These are phyloP conservation scores for Secale cereale DNA, from an alignment of 176 grass and related monocot species.

Conservation along the genomic window DNA sequence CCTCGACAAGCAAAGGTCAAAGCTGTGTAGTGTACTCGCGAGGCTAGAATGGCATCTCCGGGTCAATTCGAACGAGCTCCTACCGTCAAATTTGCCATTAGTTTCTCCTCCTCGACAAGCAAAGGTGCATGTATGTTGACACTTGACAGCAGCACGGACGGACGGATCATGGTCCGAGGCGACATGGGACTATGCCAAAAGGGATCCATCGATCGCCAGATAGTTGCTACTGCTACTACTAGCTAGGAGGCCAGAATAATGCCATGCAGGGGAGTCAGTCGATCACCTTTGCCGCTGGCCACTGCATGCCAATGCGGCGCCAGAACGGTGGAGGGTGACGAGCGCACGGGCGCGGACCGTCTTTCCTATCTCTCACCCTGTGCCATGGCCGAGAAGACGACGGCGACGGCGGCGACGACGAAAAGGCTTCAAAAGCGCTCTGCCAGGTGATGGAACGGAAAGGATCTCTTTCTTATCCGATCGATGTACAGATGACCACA, in stretches of 20 bases:
- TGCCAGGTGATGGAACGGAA: neutral
- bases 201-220: neutral
- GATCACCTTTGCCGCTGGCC: too few relatives aligned
- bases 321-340: conserved; percentile 56
- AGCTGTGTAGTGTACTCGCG: too few relatives aligned
- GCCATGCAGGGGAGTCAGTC: too few relatives aligned
- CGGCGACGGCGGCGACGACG: neutral
- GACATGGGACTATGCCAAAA: neutral
- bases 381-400: conserved; percentile 2
- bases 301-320: conserved; percentile 37
- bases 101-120: conserved; percentile 1
- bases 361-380: neutral
- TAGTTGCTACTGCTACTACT: neutral
- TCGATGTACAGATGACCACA: conserved; percentile 36
- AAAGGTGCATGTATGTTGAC: too few relatives aligned
- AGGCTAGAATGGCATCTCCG: too few relatives aligned
- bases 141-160: neutral
- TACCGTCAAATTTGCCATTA: neutral
- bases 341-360: neutral
- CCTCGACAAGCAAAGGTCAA: neutral
- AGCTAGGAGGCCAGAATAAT: neutral
- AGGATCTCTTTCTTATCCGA: conserved; percentile 44
- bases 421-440: neutral
- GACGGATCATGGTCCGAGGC: neutral
- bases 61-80: neutral